Conservation (phyloP, 108 stramenopile genomes). For the Pelagomonas calceolata region DNA sequence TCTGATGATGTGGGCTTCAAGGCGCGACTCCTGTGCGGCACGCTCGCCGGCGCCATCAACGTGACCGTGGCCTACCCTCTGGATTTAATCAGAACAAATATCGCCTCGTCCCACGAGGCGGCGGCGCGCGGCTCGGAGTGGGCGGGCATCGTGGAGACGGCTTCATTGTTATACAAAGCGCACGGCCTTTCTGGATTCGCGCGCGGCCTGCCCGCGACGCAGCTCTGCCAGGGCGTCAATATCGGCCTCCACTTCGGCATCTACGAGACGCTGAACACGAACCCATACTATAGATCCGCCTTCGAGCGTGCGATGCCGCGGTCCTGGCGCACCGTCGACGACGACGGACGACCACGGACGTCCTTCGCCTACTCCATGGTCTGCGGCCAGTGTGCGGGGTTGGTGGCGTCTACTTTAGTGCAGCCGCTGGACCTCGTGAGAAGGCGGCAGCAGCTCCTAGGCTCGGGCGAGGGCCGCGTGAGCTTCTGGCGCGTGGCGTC, state of each 20-base stretch:
- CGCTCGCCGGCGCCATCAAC: background rate
- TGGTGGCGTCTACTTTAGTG: background rate
- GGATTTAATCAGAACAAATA: background rate
- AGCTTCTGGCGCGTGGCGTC: background rate
- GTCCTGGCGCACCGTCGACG: too few species aligned
- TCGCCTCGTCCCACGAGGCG: background rate
- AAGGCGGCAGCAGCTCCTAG: background rate
- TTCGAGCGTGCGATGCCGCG: background rate
- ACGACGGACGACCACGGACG: background rate
- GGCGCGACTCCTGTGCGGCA: background rate
- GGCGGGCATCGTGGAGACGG: background rate
- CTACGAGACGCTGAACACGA: constrained; percentile 1
- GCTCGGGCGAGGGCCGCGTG: background rate
- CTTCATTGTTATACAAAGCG: background rate
- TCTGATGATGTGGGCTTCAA: background rate
- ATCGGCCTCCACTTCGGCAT: background rate
- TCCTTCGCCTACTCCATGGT: background rate
- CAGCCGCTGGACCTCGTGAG: background rate
- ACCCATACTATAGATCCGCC: too few species aligned
- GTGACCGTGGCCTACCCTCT: background rate
- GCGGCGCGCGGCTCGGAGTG: background rate
- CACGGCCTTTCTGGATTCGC: background rate
- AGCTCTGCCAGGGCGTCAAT: background rate
- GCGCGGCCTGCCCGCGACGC: background rate
- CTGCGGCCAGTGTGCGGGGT: background rate